Evolutionary conservation across 148 eudicot species (phyloP).

Genomic region (Rhododendron mucronatum): DNA sequence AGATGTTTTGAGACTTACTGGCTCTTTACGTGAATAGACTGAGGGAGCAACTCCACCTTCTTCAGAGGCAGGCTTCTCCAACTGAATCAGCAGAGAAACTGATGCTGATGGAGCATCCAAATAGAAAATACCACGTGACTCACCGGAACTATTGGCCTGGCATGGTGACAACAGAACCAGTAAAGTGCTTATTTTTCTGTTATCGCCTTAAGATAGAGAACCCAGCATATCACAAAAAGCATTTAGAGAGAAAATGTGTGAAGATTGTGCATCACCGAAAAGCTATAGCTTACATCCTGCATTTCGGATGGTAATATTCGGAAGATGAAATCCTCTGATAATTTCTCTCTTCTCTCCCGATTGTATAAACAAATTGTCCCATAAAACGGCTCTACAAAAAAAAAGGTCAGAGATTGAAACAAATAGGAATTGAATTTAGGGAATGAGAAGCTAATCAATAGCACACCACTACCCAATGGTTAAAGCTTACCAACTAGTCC

Average conservation of each 20-base stretch:
- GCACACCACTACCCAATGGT: not conserved
- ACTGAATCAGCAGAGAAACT: slow-evolving; percentile 84
- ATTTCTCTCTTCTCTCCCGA: slow-evolving; percentile 92
- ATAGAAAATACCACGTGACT: slow-evolving; percentile 78
- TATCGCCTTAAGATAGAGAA: not conserved
- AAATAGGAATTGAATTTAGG: not conserved
- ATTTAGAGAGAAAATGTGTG: not conserved
- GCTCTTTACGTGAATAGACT: slow-evolving; percentile 97
- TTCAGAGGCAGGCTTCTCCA: slow-evolving; percentile 95
- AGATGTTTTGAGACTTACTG: slow-evolving; percentile 43
- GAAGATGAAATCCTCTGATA: slow-evolving; percentile 92
- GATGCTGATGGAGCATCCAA: slow-evolving; percentile 96
- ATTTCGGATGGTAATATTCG: slow-evolving; percentile 55
- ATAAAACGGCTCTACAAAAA: slow-evolving; percentile 85
- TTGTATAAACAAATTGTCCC: slow-evolving; percentile 96
- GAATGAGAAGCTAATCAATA: slow-evolving; percentile 1
- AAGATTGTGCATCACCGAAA: not conserved
- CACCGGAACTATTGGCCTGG: slow-evolving; percentile 64
- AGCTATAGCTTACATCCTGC: slow-evolving; percentile 56
- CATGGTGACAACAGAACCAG: slow-evolving; percentile 6
- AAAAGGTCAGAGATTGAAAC: slow-evolving; percentile 16
- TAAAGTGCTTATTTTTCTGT: not conserved
- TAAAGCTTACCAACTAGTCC: slow-evolving; percentile 81
- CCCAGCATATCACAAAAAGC: not conserved
- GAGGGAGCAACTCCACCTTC: slow-evolving; percentile 96